Base-by-base conservation (phyloP, 768 basidiomycete genomes). In the Coprinopsis sp. region DNA sequence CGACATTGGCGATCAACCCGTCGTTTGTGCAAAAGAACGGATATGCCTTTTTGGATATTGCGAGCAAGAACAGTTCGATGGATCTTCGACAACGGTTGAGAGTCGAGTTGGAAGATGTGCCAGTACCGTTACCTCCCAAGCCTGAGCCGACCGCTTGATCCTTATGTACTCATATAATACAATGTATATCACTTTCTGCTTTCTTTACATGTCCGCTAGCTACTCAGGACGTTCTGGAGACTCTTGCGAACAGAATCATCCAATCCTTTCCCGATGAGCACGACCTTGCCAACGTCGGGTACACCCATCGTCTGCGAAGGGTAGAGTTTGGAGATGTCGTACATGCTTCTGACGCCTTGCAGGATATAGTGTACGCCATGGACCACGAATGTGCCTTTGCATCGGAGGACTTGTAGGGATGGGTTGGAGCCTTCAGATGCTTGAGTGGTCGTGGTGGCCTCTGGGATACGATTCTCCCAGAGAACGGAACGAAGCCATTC, bases 271-370 rank as follows among this genome's bases (percentile, higher is more conserved):
- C 92, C 92, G 37, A 95, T 94, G 49, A 95, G 73, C 2, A 94
- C 88, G 19, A 95, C 59, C 66, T 94, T 95, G 21, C 91, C 91
- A 13, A 65, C 64, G 38, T 79, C 77, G 0, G 79, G 78, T 28
- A 82, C 59, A 1, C 77, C 81, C 21, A 79, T 47, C 61, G 62
- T 33, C 59, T 57, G 57, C 22, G 40, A 41, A 1, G 37, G 47
- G 44, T 68, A 69, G 31, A 82, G 67, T 40, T 71, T 64, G 0
- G 63, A 59, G 12, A 94, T 76, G 55, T 99, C 95, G 60, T 94
- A 99, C 63, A 97, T 75, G 54, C 71, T 90, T 53, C 90, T 72
- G 11, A 99, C 96, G 2, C 94, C 96, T 60, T 99, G 96, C 36
- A 99, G 66, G 44, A 98, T 79, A 54, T 82, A 77, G 46, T 77